Evolutionary conservation across 495 filamentous ascomycete genomes (phyloP), one percentile per base, ranked within the genome.

Genomic region (Tuber calosporum): DNA sequence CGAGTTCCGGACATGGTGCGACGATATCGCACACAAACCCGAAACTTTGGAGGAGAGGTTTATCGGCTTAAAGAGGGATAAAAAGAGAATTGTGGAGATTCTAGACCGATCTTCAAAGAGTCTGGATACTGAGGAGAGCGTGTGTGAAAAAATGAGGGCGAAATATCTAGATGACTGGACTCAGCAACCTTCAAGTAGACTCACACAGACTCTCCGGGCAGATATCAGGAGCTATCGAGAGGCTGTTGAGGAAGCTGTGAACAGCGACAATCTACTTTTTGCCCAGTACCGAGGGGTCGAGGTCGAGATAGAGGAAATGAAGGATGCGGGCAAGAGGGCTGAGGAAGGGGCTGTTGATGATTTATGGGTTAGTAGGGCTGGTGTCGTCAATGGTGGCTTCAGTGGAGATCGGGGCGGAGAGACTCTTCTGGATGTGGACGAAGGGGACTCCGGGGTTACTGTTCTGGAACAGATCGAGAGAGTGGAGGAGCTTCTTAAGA

Each of bases 61-160:
- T 81, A 92, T 94, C 38, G 85, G 88, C 37, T 83, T 98, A 45
- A 89, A 91, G 75, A 85, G 88, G 45, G 90, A 93, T 72, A 97
- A 95, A 82, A 85, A 90, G 48, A 86, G 87, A 39, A 90, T 97
- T 13, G 79, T 90, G 13, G 83, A 87, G 4, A 86, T 90, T 13
- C 82, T 99, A 71, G 93, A 96, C 75, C 86, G 86, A 73, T 92
- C 91, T 79, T 90, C 88, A 58, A 96, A 95, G 79, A 91, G 94
- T 78, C 81, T 99, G 15, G 95, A 98, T 78, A 90, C 94, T 88
- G 95, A 99, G 82, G 96, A 97, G 84, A 95, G 91, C 72, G 93
- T 98, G 8, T 99, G 95, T 82, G 95, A 99, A 83, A 97, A 97
- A 85, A 99, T 99, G 95, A 88, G 95, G 69, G 96, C 93, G 3